Base-by-base conservation (phyloP, 1,284 basidiomycete genomes). In the Heterobasidion irregulare region DNA sequence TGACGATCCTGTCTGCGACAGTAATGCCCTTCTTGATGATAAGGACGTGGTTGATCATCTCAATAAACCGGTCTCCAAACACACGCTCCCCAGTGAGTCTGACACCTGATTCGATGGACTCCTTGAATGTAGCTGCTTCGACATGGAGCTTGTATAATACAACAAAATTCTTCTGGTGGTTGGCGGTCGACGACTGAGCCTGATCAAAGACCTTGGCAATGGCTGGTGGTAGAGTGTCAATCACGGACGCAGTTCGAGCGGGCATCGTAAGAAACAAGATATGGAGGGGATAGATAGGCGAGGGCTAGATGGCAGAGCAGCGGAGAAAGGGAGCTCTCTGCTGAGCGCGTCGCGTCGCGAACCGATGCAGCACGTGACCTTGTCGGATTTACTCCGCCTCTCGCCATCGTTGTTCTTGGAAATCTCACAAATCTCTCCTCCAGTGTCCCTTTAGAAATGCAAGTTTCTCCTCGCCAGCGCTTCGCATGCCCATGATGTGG, bases 121-220 rank as follows among this genome's bases (percentile, higher is more conserved):
- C 79, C 2, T 77, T 84, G 60, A 88, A 69, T 2, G 71, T 64
- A 0, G 83, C 76, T 33, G 86, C 85, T 61, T 86, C 80, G 16
- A 75, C 64, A 62, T 97, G 94, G 45, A 95, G 71, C 68, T 94
- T 94, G 73, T 89, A 81, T 2, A 98, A 80, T 0, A 87, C 84
- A 52, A 94, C 89, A 57, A 86, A 82, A 71, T 98, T 97, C 78
- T 98, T 98, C 59, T 89, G 82, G 69, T 92, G 94, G 67, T 92
- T 94, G 7, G 94, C 91, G 9, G 86, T 69, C 0, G 92, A 86
- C 45, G 74, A 72, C 68, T 98, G 96, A 0, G 83, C 88, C 68
- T 98, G 91, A 55, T 92, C 87, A 57, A 92, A 92, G 53, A 84
- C 82, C 48, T 78, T 79, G 6, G 81, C 76, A 8, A 84, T 62